Base-by-base conservation (phyloP, 2,329 filamentous ascomycete genomes). In the Phoma herbarum region DNA sequence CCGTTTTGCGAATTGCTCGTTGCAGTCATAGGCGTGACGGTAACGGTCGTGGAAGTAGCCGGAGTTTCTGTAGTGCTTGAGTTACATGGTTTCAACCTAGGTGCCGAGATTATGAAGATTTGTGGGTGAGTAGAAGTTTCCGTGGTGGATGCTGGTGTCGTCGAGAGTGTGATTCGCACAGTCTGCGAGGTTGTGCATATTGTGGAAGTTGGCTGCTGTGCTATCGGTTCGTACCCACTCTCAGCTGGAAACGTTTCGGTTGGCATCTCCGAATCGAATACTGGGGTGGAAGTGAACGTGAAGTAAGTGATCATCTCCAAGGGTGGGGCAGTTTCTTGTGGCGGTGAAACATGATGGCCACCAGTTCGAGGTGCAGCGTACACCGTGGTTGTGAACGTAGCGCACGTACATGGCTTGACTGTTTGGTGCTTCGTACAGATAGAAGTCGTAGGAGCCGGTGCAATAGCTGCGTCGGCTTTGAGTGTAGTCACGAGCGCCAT, bases 91-190 rank as follows among this genome's bases (percentile, higher is more conserved):
- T 39, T 33, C 0, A 31, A 33, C 0, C 28, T 31, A 3, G 52
- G 33, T 6, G 35, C 48, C 6, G 49, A 35, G 25, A 57, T 57
- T n/a, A 57, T 33, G 25, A 51, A 31, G 1, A 57, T 46, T 1
- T 23, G 47, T 2, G 47, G 53, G 4, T 22, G 9, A 5, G 37
- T 22, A 2, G 46, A 41, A 11, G 29, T 12, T n/a, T 29, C 18
- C 20, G 52, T 23, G 7, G n/a, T 31, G 9, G 35, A 16, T 3
- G 28, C 33, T 4, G 54, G 26, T 9, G 48, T n/a, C 4, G 41
- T 57, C n/a, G 54, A 58, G 39, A 58, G 43, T 10, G 55, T 58
- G 44, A 58, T 45, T 37, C 55, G 55, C 11, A 58, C 14, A 0
- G 55, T 58, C 14, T 42, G 16, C 2, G 35, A 31, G 28, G 10